These are phyloP conservation scores for Claviceps maximensis DNA, from an alignment of 2,329 filamentous ascomycete species.

Conservation along the genomic window DNA sequence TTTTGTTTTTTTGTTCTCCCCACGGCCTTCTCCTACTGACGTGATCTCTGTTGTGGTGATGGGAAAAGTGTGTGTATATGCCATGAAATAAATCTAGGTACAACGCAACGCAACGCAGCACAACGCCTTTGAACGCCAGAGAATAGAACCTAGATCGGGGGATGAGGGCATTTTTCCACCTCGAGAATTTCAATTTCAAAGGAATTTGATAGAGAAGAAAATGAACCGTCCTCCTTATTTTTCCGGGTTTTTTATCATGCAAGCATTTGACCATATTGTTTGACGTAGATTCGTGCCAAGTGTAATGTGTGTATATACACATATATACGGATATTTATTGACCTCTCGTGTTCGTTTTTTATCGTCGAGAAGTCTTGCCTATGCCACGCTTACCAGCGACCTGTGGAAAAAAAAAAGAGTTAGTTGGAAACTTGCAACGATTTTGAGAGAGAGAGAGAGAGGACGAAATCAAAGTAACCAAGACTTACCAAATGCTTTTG, in stretches of 20 bases:
- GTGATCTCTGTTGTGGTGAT: no score
- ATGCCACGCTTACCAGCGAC: slow-evolving; percentile 85
- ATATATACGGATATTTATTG: background rate
- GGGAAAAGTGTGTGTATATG: no score
- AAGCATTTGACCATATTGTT: background rate
- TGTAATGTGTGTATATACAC: no score
- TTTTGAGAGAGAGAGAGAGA: background rate
- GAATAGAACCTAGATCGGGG: background rate
- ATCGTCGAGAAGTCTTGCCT: slow-evolving; percentile 71
- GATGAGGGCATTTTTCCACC: background rate
- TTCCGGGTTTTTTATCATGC: background rate
- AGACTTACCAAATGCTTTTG: slow-evolving; percentile 76
- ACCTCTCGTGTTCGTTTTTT: slow-evolving; percentile 14
- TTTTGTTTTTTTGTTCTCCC: no score
- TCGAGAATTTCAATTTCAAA: background rate
- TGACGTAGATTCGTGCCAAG: background rate
- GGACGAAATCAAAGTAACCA: slow-evolving; percentile 12
- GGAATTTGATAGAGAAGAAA: background rate
- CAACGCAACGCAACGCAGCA: no score
- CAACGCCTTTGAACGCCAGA: background rate
- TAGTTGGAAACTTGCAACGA: slow-evolving; percentile 17
- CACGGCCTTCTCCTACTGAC: no score
- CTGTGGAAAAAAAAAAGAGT: slow-evolving; percentile 26
- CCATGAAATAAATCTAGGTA: background rate
- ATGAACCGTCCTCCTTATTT: background rate